Evolutionary conservation across 2,329 filamentous ascomycete genomes (phyloP).

Genomic region (Blumeriella jaapii): DNA sequence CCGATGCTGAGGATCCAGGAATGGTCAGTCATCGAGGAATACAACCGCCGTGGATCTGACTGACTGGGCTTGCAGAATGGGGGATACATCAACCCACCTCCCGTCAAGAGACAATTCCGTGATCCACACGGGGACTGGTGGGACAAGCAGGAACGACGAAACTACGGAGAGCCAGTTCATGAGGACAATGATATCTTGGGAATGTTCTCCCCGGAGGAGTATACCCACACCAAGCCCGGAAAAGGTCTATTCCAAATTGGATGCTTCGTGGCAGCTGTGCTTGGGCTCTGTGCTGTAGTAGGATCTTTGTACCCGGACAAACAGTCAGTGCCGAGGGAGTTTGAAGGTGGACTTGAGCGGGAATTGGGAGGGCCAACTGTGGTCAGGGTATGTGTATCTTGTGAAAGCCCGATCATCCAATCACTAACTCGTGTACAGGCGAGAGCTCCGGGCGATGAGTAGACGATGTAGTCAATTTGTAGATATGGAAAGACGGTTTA

Average conservation of each 20-base stretch:
- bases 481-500: slow-evolving; percentile 19
- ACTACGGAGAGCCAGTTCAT: slow-evolving; percentile 92
- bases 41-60: neutral
- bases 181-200: slow-evolving; percentile 92
- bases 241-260: slow-evolving; percentile 60
- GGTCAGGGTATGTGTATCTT: slow-evolving; percentile 44
- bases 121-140: slow-evolving; percentile 92
- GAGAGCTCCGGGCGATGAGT: slow-evolving; percentile 41
- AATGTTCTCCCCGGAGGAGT: slow-evolving; percentile 80
- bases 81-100: slow-evolving; percentile 68
- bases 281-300: slow-evolving; percentile 56
- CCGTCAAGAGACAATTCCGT: slow-evolving; percentile 79
- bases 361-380: slow-evolving; percentile 64
- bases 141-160: slow-evolving; percentile 94
- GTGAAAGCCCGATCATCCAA: neutral
- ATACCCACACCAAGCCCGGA: slow-evolving; percentile 66
- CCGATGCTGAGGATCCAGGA: slow-evolving; percentile 52
- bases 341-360: slow-evolving; percentile 58
- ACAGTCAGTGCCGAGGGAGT: slow-evolving; percentile 57
- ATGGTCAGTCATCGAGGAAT: slow-evolving; percentile 40
- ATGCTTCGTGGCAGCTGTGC: slow-evolving; percentile 50
- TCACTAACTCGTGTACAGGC: slow-evolving; percentile 31
- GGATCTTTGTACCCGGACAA: slow-evolving; percentile 62
- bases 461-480: slow-evolving; percentile 24
- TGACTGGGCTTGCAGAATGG: slow-evolving; percentile 50